Evolutionary conservation across 2,329 filamentous ascomycete genomes (phyloP).

Genomic region (Dactylellina parvicollis): DNA sequence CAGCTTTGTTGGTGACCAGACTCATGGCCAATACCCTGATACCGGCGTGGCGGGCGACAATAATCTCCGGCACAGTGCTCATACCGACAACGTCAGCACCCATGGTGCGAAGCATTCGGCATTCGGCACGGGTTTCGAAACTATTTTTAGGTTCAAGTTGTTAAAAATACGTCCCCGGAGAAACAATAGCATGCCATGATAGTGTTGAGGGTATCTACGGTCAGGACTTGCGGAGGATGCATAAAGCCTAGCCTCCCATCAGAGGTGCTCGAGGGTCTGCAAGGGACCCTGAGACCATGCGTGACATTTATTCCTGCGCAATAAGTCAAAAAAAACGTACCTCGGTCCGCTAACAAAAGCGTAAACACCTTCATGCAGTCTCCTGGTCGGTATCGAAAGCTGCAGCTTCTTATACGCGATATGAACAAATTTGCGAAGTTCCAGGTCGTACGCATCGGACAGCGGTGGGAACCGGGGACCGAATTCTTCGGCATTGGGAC

Average conservation of each 20-base stretch:
- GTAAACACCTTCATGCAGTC: conserved; percentile 73
- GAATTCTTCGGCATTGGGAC: conserved; percentile 71
- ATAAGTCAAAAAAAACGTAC: conserved; percentile 63
- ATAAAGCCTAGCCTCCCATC: too few species aligned
- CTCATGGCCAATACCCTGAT: conserved; percentile 73
- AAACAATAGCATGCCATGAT: not conserved
- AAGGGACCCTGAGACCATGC: too few species aligned
- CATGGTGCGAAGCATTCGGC: conserved; percentile 69
- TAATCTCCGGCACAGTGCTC: conserved; percentile 75
- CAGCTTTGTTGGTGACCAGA: conserved; percentile 73
- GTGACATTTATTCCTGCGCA: too few species aligned
- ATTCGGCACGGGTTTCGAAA: conserved; percentile 74
- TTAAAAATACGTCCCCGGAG: not conserved
- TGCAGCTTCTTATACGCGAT: conserved; percentile 67
- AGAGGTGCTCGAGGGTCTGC: too few species aligned
- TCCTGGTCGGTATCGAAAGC: conserved; percentile 64
- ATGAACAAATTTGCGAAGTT: conserved; percentile 69
- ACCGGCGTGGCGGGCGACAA: conserved; percentile 72
- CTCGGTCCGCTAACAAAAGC: conserved; percentile 72
- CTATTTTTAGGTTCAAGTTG: conserved; percentile 59
- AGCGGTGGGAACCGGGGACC: conserved; percentile 72
- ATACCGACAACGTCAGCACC: conserved; percentile 77
- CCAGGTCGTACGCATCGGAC: conserved; percentile 73
- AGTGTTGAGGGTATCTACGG: not conserved
- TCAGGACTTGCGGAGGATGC: too few species aligned